A percentile compares a stretch with the other conserved stretches of the same genome.
phyloP scores from a whole-genome alignment of 1,139 yeast species.

The Nakaseomyces sp. region DNA sequence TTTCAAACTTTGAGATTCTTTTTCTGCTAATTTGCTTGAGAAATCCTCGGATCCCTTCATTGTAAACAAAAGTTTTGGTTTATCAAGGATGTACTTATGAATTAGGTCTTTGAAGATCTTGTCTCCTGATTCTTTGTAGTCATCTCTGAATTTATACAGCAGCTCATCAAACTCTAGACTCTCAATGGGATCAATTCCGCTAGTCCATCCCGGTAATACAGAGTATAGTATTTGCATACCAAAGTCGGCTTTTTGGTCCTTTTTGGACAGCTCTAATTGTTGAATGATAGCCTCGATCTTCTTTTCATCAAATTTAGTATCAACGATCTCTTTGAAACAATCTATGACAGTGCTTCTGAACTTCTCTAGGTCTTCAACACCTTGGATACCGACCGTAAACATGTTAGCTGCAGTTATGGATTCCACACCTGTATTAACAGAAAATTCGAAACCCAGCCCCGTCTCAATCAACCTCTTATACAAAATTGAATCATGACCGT shows the following conservation, averaged over 20 bases:
- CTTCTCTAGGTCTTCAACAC: constrained; percentile 45
- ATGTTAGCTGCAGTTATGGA: constrained; percentile 69
- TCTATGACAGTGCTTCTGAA: constrained; percentile 41
- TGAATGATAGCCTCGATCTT: constrained; percentile 79
- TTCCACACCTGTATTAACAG: constrained; percentile 84
- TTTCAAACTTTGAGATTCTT: constrained; percentile 49
- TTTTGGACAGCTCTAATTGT: constrained; percentile 75
- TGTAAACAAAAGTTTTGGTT: constrained; percentile 58
- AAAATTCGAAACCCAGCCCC: constrained; percentile 77
- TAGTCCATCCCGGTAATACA: constrained; percentile 76
- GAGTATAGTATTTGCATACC: constrained; percentile 74
- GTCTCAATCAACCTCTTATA: constrained; percentile 78
- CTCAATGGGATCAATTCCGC: constrained; percentile 62
- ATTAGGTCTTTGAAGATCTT: constrained; percentile 51
- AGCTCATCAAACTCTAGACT: constrained; percentile 56
- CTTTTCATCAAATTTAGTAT: constrained; percentile 44
- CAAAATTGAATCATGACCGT: constrained; percentile 88
- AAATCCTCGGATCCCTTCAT: constrained; percentile 64
- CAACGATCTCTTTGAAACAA: constrained; percentile 40
- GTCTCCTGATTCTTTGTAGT: constrained; percentile 47
- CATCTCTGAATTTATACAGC: constrained; percentile 50
- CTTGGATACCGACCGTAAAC: constrained; percentile 81
- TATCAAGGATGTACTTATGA: constrained; percentile 41
- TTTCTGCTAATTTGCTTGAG: constrained; percentile 39
- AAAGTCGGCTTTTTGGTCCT: constrained; percentile 83